A percentile compares a stretch with the other conserved stretches of the same genome.
phyloP scores from a whole-genome alignment of 2,329 filamentous ascomycete species.

The Diaporthe nobilis region DNA sequence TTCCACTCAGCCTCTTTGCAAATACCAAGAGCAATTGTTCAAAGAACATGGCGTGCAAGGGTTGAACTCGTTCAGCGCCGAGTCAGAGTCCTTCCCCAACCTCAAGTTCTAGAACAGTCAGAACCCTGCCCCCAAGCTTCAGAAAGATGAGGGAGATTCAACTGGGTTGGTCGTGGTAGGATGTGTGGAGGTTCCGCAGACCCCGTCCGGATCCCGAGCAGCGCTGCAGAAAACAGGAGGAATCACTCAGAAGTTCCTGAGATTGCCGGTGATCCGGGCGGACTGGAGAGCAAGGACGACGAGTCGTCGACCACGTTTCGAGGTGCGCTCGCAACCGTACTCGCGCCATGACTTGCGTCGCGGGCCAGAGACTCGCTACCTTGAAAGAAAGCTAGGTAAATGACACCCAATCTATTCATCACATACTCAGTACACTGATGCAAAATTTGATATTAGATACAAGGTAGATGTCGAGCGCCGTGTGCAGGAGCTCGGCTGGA shows the following conservation, averaged over 20 bases:
- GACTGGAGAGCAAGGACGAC: background rate
- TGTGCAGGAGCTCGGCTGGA: background rate
- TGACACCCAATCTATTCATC: background rate
- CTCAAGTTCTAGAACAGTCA: background rate
- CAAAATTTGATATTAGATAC: background rate
- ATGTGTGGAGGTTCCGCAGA: background rate
- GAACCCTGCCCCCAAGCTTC: constrained; percentile 13
- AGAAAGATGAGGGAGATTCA: background rate
- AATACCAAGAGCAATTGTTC: background rate
- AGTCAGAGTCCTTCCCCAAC: constrained; percentile 5
- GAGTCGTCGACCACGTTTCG: constrained; percentile 18
- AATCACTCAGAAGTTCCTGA: background rate
- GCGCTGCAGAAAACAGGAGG: background rate
- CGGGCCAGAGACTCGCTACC: background rate
- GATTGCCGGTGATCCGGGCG: background rate
- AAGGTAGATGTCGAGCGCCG: background rate
- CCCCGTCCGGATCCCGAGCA: background rate
- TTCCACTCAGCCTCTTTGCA: background rate
- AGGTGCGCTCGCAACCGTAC: background rate
- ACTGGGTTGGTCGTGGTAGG: background rate
- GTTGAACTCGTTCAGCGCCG: background rate
- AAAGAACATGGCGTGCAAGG: background rate
- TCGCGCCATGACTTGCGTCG: background rate
- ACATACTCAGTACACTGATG: constrained; percentile 6
- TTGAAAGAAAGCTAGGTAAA: background rate